Base-by-base conservation (phyloP, 2,329 filamentous ascomycete genomes). In the Colletotrichum lindemuthianum region DNA sequence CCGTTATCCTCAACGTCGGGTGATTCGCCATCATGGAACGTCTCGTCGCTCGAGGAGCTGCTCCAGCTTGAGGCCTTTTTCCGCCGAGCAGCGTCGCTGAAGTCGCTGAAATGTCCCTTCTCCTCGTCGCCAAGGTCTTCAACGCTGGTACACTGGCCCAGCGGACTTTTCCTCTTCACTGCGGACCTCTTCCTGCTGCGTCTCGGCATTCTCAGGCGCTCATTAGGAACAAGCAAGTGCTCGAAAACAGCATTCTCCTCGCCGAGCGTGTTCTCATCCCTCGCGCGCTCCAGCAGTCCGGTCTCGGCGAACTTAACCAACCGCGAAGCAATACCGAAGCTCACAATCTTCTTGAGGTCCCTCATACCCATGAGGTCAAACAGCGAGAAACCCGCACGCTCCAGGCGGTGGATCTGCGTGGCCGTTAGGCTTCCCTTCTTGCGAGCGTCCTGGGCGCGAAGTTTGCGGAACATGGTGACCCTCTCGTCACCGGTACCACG, bases 391-490 rank as follows among this genome's bases (percentile, higher is more conserved):
- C 61, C 65, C 10, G 16, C 16, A 2, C n/a, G 11, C 34, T 41
- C 47, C 6, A 67, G 56, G 32, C 13, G 16, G 36, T 53, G 24
- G 8, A 54, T 36, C n/a, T 65, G 47, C 16, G 51, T 24, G n/a
- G 61, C 43, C 3, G 48, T 60, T 2, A 67, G 51, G 32, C 24
- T 48, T 5, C 61, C 61, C 52, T 44, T 37, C 8, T 13, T 11
- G 41, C 13, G 36, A 4, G 53, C 48, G 40, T 60, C 53, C 5
- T 41, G 47, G 11, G 50, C 34, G 13, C 48, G 40, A 10, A 53
- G 32, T 49, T 67, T 67, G 33, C 65, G 61, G 41, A 67, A 59
- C 24, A 48, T 44, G 37, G 52, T 45, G 12, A 63, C 37, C 15
- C n/a, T 11, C 8, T 24, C n/a, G 15, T n/a, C 33, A 15, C 36